Percentiles rank a stretch among this genome's conserved stretches.
phyloP scores from a whole-genome alignment of 768 basidiomycete species.

The Tylopilus sp. region DNA sequence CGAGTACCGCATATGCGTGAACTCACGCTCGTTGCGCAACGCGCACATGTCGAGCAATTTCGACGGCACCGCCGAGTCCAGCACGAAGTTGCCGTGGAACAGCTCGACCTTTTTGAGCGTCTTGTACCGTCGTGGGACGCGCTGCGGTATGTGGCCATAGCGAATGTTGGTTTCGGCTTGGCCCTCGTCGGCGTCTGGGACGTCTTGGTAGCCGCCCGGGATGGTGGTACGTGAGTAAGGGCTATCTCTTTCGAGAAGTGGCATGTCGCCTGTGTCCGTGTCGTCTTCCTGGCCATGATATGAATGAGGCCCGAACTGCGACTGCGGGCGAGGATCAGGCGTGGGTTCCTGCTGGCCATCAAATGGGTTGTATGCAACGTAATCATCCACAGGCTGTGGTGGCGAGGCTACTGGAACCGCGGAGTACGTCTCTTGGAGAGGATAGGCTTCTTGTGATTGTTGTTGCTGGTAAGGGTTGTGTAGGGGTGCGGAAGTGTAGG shows the following conservation, averaged over 20 bases:
- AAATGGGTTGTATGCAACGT: constrained; percentile 22
- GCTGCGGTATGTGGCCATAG: constrained; percentile 88
- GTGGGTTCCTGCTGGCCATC: constrained; percentile 17
- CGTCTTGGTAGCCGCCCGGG: constrained; percentile 42
- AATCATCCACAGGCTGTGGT: constrained; percentile 12
- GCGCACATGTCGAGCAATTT: constrained; percentile 85
- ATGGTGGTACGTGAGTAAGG: constrained; percentile 32
- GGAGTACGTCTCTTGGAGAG: constrained; percentile 24
- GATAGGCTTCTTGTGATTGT: constrained; percentile 12
- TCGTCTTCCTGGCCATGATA: constrained; percentile 43
- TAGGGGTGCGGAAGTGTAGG: constrained; percentile 13
- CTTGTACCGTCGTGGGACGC: constrained; percentile 86
- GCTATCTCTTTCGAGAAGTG: constrained; percentile 51
- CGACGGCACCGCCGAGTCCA: constrained; percentile 87
- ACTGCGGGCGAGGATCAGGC: constrained; percentile 24
- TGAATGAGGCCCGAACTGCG: constrained; percentile 25
- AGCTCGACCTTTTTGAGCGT: constrained; percentile 93
- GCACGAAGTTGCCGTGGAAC: constrained; percentile 90
- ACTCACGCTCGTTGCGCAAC: constrained; percentile 78
- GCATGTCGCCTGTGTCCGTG: constrained; percentile 62
- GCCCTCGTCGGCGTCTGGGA: constrained; percentile 30
- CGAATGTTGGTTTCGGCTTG: constrained; percentile 59
- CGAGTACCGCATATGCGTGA: constrained; percentile 93
- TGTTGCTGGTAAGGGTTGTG: constrained; percentile 25
- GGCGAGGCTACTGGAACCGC: constrained; percentile 19